Evolutionary conservation across 805 yeast genomes (phyloP), one percentile per base, ranked within the genome.

Genomic region (Myxozyma monticola): DNA sequence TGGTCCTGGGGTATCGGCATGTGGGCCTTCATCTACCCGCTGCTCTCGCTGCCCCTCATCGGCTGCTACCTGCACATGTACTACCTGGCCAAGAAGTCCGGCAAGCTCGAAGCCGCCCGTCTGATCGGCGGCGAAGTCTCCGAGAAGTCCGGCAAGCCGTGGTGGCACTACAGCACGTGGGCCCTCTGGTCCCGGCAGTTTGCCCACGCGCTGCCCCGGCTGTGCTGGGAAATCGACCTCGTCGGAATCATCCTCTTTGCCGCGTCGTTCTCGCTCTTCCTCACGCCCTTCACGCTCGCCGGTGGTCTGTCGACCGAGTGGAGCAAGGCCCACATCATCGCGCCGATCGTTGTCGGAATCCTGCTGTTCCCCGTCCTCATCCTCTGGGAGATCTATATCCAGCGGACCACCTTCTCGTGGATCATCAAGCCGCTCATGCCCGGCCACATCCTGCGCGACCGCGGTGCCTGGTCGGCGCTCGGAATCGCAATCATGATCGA

Each of bases 1-100:
- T 83, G 88, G 83, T 73, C 80, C 10, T 85, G 90, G 90, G 84
- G 83, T 61, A 79, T 84, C 59, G 89, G 84, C 34, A 84, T 85
- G 78, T 85, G 85, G 85, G 88, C 89, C 1, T 81, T 83, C 60
- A 83, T 85, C 56, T 78, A 81, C 74, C 90, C 90, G 30, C 69
- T 83, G 33, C 63, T 80, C 4, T 71, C 83, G 57, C 45, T 85
- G n/a, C 91, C 90, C 18, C 66, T 85, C 44, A 57, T 83, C 6
- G 55, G 59, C 4, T 75, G 83, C 61, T 69, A 81, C 60, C 15
- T 73, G 2, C 83, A 82, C 65, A 81, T 83, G 85, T 65, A 75
- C 57, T 68, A 67, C 57, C 63, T 67, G 49, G 89, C 63, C 65
- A 52, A 88, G 14, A 76, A 70, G 48, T 75, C 78, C 15, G 74